Base-by-base conservation (phyloP, 1,139 yeast genomes). In the Diutina neorugosa region DNA sequence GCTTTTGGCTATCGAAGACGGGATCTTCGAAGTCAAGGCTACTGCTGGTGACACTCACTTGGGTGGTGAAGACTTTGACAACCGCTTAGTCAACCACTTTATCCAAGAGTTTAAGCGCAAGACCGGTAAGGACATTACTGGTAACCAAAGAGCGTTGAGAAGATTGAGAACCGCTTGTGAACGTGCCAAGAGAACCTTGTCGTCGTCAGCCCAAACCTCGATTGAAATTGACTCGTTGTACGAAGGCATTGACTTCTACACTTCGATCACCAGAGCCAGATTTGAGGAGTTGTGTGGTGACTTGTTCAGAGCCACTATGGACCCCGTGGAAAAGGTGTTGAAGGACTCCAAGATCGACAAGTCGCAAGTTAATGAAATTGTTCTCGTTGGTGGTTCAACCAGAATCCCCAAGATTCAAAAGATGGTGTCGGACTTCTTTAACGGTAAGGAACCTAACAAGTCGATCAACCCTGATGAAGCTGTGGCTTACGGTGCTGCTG, bases 371-470 rank as follows among this genome's bases (percentile, higher is more conserved):
- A 94, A 90, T 68, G 97, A 90, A 67, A 87, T 90, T 69, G 97
- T 90, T 50, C 78, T 90, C 56, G 97, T 90, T 63, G 97, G 97
- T 78, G 97, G 97, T 74, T 90, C 97, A 51, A 90, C 97, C 57
- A 89, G 97, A 82, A 90, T 90, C 76, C 97, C 96, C 73, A 90
- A 89, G 79, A 96, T 90, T 60, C 96, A 88, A 77, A 86, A 86
- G 71, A 78, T 90, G 63, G 79, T 90, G 61, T 96, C 90, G 73
- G 78, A 81, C 61, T 89, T 74, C 81, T 90, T 90, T 71, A 85
- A 85, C 67, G 96, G 96, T 65, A 90, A 90, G 80, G 86, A 88
- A 75, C 93, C 95, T 55, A 84, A 95, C 60, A 89, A 88, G 80
- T 95, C 96, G 74, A 89, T 90, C 66, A 90, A 90, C 77, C 96